phyloP scores from a whole-genome alignment of 768 basidiomycete genomes.

The Pholiota conissans region DNA sequence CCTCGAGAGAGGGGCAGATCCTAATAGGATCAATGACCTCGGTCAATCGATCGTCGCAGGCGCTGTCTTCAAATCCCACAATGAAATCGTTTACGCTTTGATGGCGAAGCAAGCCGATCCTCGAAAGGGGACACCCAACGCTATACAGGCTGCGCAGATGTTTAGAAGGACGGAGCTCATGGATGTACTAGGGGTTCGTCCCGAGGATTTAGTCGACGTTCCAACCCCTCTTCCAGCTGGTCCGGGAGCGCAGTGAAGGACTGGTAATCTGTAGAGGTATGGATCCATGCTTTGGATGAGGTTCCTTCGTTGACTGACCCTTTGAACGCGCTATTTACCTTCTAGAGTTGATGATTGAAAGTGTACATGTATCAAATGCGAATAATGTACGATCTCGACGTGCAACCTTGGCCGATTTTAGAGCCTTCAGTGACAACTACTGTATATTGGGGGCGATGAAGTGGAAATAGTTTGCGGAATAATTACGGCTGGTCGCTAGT shows the following conservation, averaged over 20 bases:
- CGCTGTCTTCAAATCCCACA: conserved; percentile 73
- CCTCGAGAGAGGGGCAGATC: conserved; percentile 58
- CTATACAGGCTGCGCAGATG: conserved; percentile 68
- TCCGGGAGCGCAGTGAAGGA: background rate
- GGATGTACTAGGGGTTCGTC: conserved; percentile 55
- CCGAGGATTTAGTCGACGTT: conserved; percentile 48
- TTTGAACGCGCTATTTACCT: background rate
- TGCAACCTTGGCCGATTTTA: too few relatives aligned
- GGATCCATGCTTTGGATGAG: background rate
- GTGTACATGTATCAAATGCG: background rate
- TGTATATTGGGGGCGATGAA: background rate
- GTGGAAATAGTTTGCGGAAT: background rate
- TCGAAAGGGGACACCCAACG: conserved; percentile 62
- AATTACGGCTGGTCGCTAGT: background rate
- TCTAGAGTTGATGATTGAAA: background rate
- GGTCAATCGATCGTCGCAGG: conserved; percentile 76
- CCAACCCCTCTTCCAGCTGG: conserved; percentile 26
- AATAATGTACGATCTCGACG: background rate
- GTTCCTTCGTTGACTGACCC: background rate
- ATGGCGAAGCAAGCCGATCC: conserved; percentile 62
- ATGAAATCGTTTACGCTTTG: conserved; percentile 61
- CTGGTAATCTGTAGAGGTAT: background rate
- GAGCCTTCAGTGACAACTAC: background rate
- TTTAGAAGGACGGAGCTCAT: conserved; percentile 61
- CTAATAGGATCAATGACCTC: conserved; percentile 68